Evolutionary conservation across 106 monocot genomes (phyloP).

Genomic region (Allium cepa): DNA sequence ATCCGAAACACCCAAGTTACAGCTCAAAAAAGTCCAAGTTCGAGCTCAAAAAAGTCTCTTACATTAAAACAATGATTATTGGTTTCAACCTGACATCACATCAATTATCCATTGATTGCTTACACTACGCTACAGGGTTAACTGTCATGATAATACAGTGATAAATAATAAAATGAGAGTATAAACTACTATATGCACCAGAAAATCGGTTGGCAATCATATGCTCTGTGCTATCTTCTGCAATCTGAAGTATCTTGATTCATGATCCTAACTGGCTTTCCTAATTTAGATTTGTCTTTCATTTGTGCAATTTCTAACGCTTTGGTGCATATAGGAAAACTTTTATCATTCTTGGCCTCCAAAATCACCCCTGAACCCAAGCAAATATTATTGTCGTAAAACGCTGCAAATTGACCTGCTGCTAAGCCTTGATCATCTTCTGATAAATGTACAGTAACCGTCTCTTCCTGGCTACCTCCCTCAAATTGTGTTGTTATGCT

Average conservation of each 20-base stretch:
- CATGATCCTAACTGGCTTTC: slow-evolving; percentile 73
- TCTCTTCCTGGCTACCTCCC: slow-evolving; percentile 21
- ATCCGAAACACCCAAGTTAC: no score
- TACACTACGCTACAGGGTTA: no score
- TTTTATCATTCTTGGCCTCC: slow-evolving; percentile 57
- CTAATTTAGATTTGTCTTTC: slow-evolving; percentile 75
- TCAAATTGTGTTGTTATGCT: slow-evolving; percentile 25
- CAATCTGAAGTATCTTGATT: slow-evolving; percentile 29
- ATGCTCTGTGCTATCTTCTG: neutral
- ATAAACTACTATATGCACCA: neutral
- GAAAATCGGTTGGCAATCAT: neutral
- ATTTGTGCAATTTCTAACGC: slow-evolving; percentile 72
- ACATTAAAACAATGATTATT: no score
- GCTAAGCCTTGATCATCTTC: slow-evolving; percentile 98
- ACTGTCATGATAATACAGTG: neutral
- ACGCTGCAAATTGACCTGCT: slow-evolving; percentile 89
- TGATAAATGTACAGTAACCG: slow-evolving; percentile 48
- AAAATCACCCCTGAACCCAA: slow-evolving; percentile 86
- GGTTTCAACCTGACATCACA: no score
- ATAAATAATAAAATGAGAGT: neutral
- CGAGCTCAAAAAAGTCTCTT: no score
- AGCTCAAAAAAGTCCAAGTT: no score
- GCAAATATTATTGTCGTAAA: slow-evolving; percentile 58
- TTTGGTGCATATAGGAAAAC: slow-evolving; percentile 67
- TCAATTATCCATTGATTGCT: no score